Evolutionary conservation across 495 filamentous ascomycete species (phyloP).

Genomic region (Usnea hakonensis): DNA sequence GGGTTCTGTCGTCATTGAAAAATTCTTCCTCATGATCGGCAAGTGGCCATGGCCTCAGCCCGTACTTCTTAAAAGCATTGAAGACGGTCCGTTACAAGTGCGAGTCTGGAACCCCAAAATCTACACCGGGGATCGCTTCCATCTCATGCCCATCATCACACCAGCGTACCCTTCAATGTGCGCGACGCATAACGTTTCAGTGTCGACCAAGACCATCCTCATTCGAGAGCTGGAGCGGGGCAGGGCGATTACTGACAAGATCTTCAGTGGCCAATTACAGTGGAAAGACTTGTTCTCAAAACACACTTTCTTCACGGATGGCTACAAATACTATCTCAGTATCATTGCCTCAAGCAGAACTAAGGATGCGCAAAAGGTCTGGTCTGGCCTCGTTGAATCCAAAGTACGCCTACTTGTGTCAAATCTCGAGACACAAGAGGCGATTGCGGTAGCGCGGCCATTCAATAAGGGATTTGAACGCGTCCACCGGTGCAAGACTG

Average conservation of each 20-base stretch:
- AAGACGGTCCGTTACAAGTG: conserved; percentile 70
- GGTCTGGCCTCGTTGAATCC: conserved; percentile 90
- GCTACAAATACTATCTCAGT: conserved; percentile 89
- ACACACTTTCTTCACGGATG: conserved; percentile 85
- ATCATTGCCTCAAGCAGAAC: conserved; percentile 79
- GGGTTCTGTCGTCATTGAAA: conserved; percentile 72
- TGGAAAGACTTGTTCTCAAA: conserved; percentile 87
- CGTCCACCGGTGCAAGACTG: conserved; percentile 61
- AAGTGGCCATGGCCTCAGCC: conserved; percentile 93
- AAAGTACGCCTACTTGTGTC: conserved; percentile 77
- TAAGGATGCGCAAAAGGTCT: conserved; percentile 74
- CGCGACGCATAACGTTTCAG: conserved; percentile 84
- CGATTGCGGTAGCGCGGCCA: conserved; percentile 76
- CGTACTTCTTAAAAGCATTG: conserved; percentile 79
- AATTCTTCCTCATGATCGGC: conserved; percentile 88
- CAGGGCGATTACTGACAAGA: conserved; percentile 68
- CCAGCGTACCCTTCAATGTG: conserved; percentile 96
- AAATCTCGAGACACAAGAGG: conserved; percentile 64
- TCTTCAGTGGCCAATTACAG: conserved; percentile 59
- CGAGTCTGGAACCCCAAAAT: conserved; percentile 93
- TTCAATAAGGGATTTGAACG: conserved; percentile 91
- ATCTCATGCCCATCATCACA: conserved; percentile 96
- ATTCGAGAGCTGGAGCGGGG: conserved; percentile 73
- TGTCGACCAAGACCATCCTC: conserved; percentile 77
- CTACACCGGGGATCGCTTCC: conserved; percentile 69